Percentiles rank a stretch among this genome's conserved stretches.
Evolutionary conservation across 495 filamentous ascomycete genomes (phyloP).

Genomic region (Hypomontagnella submonticulosa): DNA sequence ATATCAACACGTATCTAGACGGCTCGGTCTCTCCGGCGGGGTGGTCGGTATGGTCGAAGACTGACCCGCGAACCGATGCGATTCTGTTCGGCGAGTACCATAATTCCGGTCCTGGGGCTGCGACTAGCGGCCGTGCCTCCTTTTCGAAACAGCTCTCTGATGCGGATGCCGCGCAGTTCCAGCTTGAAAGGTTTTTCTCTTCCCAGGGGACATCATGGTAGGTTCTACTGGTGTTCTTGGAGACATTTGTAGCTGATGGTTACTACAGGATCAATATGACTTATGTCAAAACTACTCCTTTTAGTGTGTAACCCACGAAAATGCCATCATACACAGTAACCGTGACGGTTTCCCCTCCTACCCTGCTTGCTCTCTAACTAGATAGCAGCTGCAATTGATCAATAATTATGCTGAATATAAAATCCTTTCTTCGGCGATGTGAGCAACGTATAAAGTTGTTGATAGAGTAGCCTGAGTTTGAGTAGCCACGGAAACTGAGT

Average conservation of each 20-base stretch:
- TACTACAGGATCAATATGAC: slow-evolving; percentile 29
- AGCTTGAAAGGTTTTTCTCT: slow-evolving; percentile 34
- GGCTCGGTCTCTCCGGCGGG: slow-evolving; percentile 37
- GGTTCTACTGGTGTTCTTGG: neutral
- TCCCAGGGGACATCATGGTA: slow-evolving; percentile 30
- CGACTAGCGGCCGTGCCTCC: slow-evolving; percentile 13
- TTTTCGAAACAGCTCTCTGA: slow-evolving; percentile 39
- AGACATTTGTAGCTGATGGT: neutral
- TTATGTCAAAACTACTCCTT: slow-evolving; percentile 20
- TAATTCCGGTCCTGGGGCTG: slow-evolving; percentile 38
- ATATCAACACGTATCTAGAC: slow-evolving; percentile 40
- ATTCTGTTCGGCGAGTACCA: slow-evolving; percentile 43
- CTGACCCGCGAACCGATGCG: slow-evolving; percentile 29
- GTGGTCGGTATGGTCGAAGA: slow-evolving; percentile 40
- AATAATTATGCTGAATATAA: too few species aligned
- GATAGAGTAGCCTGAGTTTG: too few species aligned
- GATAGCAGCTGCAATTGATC: too few species aligned
- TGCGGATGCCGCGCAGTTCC: slow-evolving; percentile 28
- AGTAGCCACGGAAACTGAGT: too few species aligned
- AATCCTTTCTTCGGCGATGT: too few species aligned
- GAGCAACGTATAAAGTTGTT: too few species aligned
- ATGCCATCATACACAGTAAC: neutral
- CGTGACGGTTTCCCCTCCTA: neutral
- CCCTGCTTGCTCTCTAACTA: too few species aligned
- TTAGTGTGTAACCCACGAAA: neutral